Conservation (phyloP, 345 rosid species). For the Bretschneidera sinensis region DNA sequence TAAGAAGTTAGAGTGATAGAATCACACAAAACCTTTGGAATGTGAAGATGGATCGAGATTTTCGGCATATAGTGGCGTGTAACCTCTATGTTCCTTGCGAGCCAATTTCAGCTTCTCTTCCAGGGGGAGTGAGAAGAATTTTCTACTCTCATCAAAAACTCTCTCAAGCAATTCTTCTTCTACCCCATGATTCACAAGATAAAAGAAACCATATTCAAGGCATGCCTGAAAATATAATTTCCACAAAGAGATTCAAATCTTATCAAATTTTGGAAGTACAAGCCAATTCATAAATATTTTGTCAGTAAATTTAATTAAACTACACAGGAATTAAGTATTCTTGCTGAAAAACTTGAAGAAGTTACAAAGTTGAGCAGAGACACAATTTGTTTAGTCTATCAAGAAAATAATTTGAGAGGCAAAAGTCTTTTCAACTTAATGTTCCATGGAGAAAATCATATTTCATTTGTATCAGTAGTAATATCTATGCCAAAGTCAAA, state of each 20-base stretch:
- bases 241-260: neutral
- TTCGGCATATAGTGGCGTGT: conserved; percentile 52
- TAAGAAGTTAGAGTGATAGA: neutral
- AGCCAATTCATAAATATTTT: neutral
- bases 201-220: conserved; percentile 73
- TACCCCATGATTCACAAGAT: conserved; percentile 80
- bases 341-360: too few relatives aligned
- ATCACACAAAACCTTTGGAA: conserved; percentile 19
- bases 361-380: too few relatives aligned
- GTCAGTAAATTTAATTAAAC: too few relatives aligned
- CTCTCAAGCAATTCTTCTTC: conserved; percentile 41
- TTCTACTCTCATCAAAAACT: conserved; percentile 50
- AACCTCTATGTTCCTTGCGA: conserved; percentile 52
- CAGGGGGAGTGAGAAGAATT: conserved; percentile 64
- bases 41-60: conserved; percentile 33
- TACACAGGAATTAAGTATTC: too few relatives aligned
- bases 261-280: neutral
- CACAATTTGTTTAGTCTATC: too few relatives aligned
- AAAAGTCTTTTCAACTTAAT: too few relatives aligned
- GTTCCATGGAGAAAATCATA: too few relatives aligned
- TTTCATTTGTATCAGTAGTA: too few relatives aligned
- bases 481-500: too few relatives aligned
- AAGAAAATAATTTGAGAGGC: too few relatives aligned
- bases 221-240: conserved; percentile 51
- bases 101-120: conserved; percentile 50